Evolutionary conservation across 306 rosid genomes (phyloP), one percentile per base, ranked within the genome.

Genomic region (Trifolium pratense): DNA sequence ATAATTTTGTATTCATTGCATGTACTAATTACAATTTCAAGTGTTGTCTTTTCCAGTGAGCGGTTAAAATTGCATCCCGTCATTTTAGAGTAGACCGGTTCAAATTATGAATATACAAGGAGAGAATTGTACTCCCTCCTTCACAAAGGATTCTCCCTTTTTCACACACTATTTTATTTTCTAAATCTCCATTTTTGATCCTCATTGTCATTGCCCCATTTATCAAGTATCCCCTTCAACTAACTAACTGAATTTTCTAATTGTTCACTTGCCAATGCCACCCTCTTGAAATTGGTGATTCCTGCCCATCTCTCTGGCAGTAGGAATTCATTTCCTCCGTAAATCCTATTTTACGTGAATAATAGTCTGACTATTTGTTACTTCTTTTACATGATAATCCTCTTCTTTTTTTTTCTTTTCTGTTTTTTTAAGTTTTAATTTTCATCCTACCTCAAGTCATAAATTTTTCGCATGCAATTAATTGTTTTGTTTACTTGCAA

Each of bases 41-140:
- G 31, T 17, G n/a, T 39, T 64, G 69, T 36, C 65, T 64, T 64
- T 64, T 64, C 20, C 49, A 18, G 18, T 64, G 1, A 40, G 5
- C 42, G 70, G 70, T 65, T 65, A 61, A 61, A 61, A 61, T 36
- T 61, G 45, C 67, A n/a, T 14, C 45, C 67, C 45, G 2, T 31
- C 20, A 59, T 15, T 59, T 59, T 26, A 15, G 20, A 59, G 40
- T 5, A 59, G 21, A 26, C 11, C 3, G 14, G 7, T 29, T 15
- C 20, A 14, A 31, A 59, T 7, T 15, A 40, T 14, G 39, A 26
- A 26, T 39, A 59, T 59, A n/a, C 66, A 15, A 14, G 5, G 12
- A 59, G 42, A 59, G 13, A 21, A 26, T 32, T 53, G 20, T 53
- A 20, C 29, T 1, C 63, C 36, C 9, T 56, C 25, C 31, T 26